Conservation (phyloP, 768 basidiomycete genomes). For the Tulasnella sp. region DNA sequence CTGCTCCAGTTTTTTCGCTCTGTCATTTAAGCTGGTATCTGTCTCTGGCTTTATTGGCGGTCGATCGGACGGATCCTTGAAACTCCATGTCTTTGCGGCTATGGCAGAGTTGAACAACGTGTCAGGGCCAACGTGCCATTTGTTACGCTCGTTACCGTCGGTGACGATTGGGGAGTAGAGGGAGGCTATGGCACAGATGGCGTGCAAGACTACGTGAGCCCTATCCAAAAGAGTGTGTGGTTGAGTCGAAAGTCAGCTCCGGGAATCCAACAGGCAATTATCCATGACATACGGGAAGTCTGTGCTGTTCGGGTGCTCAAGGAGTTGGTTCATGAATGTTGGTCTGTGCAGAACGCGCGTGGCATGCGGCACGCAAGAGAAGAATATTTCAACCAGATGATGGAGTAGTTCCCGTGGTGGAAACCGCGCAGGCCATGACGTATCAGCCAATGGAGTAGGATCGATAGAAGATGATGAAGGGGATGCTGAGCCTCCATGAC, state of each 20-base stretch:
- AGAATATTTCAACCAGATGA: slow-evolving; percentile 14
- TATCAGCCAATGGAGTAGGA: background rate
- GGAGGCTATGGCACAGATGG: slow-evolving; percentile 14
- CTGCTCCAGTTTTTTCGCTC: background rate
- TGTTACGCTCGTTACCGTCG: background rate
- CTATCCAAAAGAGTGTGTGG: background rate
- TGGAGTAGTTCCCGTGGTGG: slow-evolving; percentile 3
- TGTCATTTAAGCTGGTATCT: background rate
- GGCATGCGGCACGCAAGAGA: slow-evolving; percentile 4
- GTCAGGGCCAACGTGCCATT: too few relatives aligned
- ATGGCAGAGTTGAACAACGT: too few relatives aligned
- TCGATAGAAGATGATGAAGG: background rate
- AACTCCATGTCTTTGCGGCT: too few relatives aligned
- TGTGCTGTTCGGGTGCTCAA: slow-evolving; percentile 2
- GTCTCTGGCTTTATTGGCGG: background rate
- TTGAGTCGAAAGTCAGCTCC: background rate
- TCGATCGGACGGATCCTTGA: too few relatives aligned
- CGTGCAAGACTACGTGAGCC: slow-evolving; percentile 1
- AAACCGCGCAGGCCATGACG: background rate
- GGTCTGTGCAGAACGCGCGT: slow-evolving; percentile 4
- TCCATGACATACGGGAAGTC: background rate
- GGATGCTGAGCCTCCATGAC: background rate
- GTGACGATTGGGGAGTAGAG: background rate
- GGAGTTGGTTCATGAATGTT: background rate
- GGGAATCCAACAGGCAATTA: background rate